Evolutionary conservation across 2,329 filamentous ascomycete genomes (phyloP), one percentile per base, ranked within the genome.

Genomic region (Purpureocillium lavendulum): DNA sequence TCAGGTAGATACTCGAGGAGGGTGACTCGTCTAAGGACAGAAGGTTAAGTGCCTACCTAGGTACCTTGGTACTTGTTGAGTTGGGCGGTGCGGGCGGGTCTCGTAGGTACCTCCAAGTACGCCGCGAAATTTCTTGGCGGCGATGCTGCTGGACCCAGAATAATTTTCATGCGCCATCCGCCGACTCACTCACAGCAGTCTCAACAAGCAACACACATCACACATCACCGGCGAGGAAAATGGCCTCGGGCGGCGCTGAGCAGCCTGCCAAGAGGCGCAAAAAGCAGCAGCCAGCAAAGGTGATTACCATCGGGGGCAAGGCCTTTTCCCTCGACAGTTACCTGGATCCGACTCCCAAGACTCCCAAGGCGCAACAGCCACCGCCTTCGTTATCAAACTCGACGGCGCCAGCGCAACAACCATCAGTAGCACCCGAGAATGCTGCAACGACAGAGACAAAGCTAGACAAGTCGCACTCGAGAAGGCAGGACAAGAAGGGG

Each of bases 271-370:
- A 67, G 47, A 65, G 57, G 46, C 58, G 59, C 13, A 67, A 64
- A 46, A 56, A 49, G 7, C 44, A 45, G 37, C 50, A 55, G 15
- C 52, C 45, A 39, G 45, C 52, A 2, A 59, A 67, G 36, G 52
- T 66, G 5, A 47, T 75, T 40, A 68, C 57, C 17, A 62, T 75
- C 28, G 69, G 70, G 12, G 59, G 66, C 21, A 75, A 70, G 40
- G 52, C 57, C 11, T 69, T 76, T 17, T 71, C 67, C 0, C 49
- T 76, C 1, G 65, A 67, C 17, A 70, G 67, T 7, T 76, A 74
- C 44, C 57, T 76, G 35, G 60, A 58, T 35, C 62, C 61, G 47
- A 57, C 55, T 18, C 38, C 49, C 32, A 55, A 54, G 41, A 43
- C 42, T 7, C 39, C 44, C 17, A 51, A 50, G 18, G 48, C 49